A percentile compares a stretch with the other conserved stretches of the same genome.
phyloP scores from a whole-genome alignment of 2,329 filamentous ascomycete genomes.

The Ceratocystis huliohia region DNA sequence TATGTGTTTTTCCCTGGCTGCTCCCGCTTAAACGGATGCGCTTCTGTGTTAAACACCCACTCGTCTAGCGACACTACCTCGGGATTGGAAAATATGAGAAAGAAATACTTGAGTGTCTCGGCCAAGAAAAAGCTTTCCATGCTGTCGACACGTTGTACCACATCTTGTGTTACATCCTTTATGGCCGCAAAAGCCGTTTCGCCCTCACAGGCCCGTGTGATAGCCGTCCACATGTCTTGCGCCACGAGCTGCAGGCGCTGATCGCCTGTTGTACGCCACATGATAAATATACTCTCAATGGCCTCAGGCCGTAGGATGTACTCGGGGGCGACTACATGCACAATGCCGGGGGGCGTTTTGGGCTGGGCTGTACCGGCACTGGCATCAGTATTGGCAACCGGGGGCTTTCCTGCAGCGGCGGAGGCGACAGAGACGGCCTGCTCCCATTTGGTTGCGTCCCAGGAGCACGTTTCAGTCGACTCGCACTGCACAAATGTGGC shows the following conservation, averaged over 20 bases:
- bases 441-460: conserved; percentile 27
- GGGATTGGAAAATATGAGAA: conserved; percentile 48
- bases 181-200: conserved; percentile 52
- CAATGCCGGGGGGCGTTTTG: conserved; percentile 41
- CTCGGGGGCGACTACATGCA: conserved; percentile 40
- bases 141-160: conserved; percentile 25
- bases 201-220: conserved; percentile 49
- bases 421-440: conserved; percentile 26
- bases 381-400: neutral
- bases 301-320: conserved; percentile 65
- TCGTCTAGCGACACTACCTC: conserved; percentile 47
- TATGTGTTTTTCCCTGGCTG: conserved; percentile 10
- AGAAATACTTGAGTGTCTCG: conserved; percentile 57
- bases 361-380: neutral
- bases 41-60: conserved; percentile 49
- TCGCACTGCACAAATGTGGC: conserved; percentile 38
- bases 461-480: conserved; percentile 26
- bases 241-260: conserved; percentile 52
- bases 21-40: conserved; percentile 36
- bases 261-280: conserved; percentile 62
- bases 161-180: conserved; percentile 41
- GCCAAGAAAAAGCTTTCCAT: conserved; percentile 55
- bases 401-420: neutral
- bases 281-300: conserved; percentile 67
- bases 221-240: conserved; percentile 59